A percentile compares a stretch with the other conserved stretches of the same genome.
Conservation (phyloP, 805 yeast genomes). For the Clavispora phyllophila region DNA sequence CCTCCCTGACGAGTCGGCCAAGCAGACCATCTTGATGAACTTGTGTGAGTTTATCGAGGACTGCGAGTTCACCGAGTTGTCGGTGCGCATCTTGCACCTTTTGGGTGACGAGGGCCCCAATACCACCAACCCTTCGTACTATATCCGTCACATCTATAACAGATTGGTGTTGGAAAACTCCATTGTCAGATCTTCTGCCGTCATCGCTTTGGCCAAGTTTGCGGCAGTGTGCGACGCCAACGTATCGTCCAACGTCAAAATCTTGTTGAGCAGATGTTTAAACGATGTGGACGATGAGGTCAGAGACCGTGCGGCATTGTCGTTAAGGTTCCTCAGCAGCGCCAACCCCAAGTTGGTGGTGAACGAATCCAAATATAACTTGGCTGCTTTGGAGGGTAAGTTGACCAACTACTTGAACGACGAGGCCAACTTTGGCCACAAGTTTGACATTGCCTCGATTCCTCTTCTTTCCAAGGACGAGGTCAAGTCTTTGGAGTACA, state of each 20-base stretch:
- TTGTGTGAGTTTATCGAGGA: slow-evolving; percentile 97
- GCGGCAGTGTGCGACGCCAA: slow-evolving; percentile 70
- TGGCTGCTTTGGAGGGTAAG: slow-evolving; percentile 73
- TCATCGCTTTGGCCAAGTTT: slow-evolving; percentile 85
- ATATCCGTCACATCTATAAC: slow-evolving; percentile 94
- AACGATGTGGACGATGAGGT: slow-evolving; percentile 94
- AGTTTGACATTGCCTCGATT: slow-evolving; percentile 69
- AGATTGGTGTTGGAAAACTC: slow-evolving; percentile 95
- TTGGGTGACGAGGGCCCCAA: slow-evolving; percentile 94
- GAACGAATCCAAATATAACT: slow-evolving; percentile 65
- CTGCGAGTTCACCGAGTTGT: slow-evolving; percentile 91
- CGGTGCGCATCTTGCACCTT: slow-evolving; percentile 87
- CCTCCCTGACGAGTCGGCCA: slow-evolving; percentile 65
- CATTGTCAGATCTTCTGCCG: slow-evolving; percentile 92
- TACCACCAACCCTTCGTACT: slow-evolving; percentile 78
- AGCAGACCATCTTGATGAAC: slow-evolving; percentile 77
- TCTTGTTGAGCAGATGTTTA: slow-evolving; percentile 75
- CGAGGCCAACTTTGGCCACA: slow-evolving; percentile 41
- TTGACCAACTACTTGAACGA: slow-evolving; percentile 66
- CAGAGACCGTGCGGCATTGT: slow-evolving; percentile 91
- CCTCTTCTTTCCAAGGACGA: slow-evolving; percentile 67
- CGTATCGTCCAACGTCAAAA: slow-evolving; percentile 63
- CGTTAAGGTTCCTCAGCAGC: slow-evolving; percentile 57
- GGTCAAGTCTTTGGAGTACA: slow-evolving; percentile 57
- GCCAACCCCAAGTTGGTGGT: slow-evolving; percentile 46